Conservation (phyloP, 1,284 basidiomycete species). For the Pholiota adiposa region DNA sequence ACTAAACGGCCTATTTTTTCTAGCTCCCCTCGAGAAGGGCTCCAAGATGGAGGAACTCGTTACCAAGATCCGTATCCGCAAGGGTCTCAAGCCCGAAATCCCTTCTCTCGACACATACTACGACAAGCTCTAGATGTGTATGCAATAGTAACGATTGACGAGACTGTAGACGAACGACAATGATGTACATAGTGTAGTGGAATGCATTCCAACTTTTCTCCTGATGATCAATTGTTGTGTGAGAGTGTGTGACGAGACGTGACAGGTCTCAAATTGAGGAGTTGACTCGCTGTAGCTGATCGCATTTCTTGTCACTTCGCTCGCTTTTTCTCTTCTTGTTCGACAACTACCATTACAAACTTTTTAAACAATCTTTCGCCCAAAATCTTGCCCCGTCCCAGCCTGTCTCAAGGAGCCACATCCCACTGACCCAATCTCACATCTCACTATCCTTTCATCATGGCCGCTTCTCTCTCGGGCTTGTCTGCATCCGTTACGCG, state of each 20-base stretch:
- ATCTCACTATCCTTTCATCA: conserved; percentile 32
- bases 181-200: conserved; percentile 22
- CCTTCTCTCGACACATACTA: conserved; percentile 88
- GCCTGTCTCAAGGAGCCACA: conserved; percentile 16
- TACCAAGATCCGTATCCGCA: conserved; percentile 83
- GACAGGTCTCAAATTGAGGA: conserved; percentile 16
- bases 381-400: conserved; percentile 6
- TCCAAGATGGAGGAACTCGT: conserved; percentile 92
- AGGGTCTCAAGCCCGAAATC: conserved; percentile 94
- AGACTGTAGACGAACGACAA: conserved; percentile 12
- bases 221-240: neutral
- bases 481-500: conserved; percentile 95
- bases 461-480: conserved; percentile 69
- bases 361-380: conserved; percentile 23
- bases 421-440: conserved; percentile 17
- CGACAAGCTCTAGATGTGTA: conserved; percentile 73
- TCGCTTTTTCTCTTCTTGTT: conserved; percentile 19
- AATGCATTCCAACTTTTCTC: conserved; percentile 18
- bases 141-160: conserved; percentile 1
- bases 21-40: conserved; percentile 82
- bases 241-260: conserved; percentile 20
- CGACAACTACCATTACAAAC: conserved; percentile 23
- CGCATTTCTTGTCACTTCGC: conserved; percentile 6
- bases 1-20: conserved; percentile 20
- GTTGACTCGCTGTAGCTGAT: neutral